Conservation (phyloP, 208 protist genomes). For the Crithidia bombi region DNA sequence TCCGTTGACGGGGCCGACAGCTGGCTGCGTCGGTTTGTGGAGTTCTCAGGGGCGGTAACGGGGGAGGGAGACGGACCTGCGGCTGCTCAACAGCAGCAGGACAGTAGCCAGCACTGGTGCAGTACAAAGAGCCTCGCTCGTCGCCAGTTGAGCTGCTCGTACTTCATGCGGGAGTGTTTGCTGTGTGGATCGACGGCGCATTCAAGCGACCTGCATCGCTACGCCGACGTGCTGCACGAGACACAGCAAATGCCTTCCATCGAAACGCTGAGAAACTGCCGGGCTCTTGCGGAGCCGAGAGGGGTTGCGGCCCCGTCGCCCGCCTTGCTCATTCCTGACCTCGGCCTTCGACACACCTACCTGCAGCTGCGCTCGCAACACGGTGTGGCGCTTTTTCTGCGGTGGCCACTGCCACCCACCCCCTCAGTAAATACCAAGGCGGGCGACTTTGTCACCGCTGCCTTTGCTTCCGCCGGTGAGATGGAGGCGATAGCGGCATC, state of each 20-base stretch:
- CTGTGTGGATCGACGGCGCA: slow-evolving; percentile 22
- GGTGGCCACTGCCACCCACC: slow-evolving; percentile 36
- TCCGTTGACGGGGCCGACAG: slow-evolving; percentile 17
- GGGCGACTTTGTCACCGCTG: not conserved
- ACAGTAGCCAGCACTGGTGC: not conserved
- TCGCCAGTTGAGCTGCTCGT: slow-evolving; percentile 14
- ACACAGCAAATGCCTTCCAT: slow-evolving; percentile 15
- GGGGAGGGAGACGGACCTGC: not conserved
- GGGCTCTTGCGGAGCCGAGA: not conserved
- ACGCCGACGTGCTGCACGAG: slow-evolving; percentile 6
- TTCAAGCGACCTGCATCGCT: slow-evolving; percentile 20
- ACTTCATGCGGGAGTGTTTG: slow-evolving; percentile 26
- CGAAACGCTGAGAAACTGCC: slow-evolving; percentile 9
- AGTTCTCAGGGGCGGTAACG: slow-evolving; percentile 8
- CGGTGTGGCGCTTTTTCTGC: slow-evolving; percentile 72
- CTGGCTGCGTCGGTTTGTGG: slow-evolving; percentile 30
- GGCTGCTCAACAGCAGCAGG: not conserved
- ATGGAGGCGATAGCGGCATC: slow-evolving; percentile 8
- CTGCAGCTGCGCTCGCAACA: slow-evolving; percentile 45
- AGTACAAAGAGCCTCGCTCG: not conserved
- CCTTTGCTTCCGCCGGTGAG: not conserved
- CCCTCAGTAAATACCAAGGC: not conserved
- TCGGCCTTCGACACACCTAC: slow-evolving; percentile 46
- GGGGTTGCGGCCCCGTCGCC: not conserved
- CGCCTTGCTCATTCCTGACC: slow-evolving; percentile 2